Conservation (phyloP, 78 protist species). For the Dictyostelium purpureum region DNA sequence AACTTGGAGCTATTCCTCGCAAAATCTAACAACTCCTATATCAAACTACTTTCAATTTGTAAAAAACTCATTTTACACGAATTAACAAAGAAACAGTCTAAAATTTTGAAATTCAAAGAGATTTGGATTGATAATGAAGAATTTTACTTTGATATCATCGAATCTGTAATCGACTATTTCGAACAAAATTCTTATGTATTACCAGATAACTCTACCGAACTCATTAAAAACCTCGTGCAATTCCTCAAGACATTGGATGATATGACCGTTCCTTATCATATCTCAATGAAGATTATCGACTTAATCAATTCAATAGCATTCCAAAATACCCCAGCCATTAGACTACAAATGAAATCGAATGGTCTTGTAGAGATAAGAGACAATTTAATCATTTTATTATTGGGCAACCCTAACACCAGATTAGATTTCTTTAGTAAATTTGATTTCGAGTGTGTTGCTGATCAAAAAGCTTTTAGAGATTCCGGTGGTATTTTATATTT, state of each 20-base stretch:
- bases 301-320: slow-evolving; percentile 40
- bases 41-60: slow-evolving; percentile 22
- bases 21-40: slow-evolving; percentile 11
- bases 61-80: slow-evolving; percentile 38
- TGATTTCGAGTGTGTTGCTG: slow-evolving; percentile 75
- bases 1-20: not conserved
- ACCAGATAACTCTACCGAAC: slow-evolving; percentile 28
- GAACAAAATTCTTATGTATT: slow-evolving; percentile 25
- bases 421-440: not conserved
- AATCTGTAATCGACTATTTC: slow-evolving; percentile 32
- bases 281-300: slow-evolving; percentile 60
- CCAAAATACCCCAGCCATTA: slow-evolving; percentile 48
- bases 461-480: slow-evolving; percentile 71
- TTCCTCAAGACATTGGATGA: slow-evolving; percentile 61
- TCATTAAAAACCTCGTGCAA: slow-evolving; percentile 45
- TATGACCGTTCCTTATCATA: slow-evolving; percentile 50
- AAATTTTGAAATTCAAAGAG: slow-evolving; percentile 55
- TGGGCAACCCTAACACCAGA: slow-evolving; percentile 18
- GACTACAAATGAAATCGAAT: slow-evolving; percentile 59
- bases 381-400: slow-evolving; percentile 33
- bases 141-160: slow-evolving; percentile 58
- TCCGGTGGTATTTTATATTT: slow-evolving; percentile 50
- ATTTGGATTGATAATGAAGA: slow-evolving; percentile 69
- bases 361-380: slow-evolving; percentile 68
- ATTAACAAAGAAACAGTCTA: slow-evolving; percentile 27